These are phyloP conservation scores for Paulinella micropora DNA, from an alignment of 78 protist species.

Conservation along the genomic window DNA sequence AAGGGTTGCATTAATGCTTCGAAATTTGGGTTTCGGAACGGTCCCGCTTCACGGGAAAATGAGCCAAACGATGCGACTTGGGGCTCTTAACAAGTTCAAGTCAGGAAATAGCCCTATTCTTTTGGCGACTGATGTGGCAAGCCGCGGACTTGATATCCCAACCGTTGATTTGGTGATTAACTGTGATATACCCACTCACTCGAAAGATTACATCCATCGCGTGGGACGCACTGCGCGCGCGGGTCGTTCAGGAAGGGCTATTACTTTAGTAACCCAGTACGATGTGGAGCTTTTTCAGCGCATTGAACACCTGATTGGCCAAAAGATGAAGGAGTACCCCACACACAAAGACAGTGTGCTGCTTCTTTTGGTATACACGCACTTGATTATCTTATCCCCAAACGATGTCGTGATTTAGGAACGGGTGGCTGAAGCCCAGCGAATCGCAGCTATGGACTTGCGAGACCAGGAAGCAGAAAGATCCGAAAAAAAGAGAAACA, in stretches of 20 bases:
- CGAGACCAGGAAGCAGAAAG: too few species aligned
- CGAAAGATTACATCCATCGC: slow-evolving; percentile 82
- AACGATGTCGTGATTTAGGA: too few species aligned
- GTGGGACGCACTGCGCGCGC: slow-evolving; percentile 95
- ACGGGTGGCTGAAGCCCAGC: slow-evolving; percentile 28
- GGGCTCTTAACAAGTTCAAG: slow-evolving; percentile 28
- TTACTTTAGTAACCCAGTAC: slow-evolving; percentile 81
- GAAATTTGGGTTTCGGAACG: slow-evolving; percentile 65
- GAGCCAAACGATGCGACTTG: slow-evolving; percentile 29
- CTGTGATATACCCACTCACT: slow-evolving; percentile 73
- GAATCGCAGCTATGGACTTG: slow-evolving; percentile 17
- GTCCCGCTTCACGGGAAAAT: slow-evolving; percentile 79
- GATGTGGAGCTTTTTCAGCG: slow-evolving; percentile 79
- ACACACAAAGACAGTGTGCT: slow-evolving; percentile 6
- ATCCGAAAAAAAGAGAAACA: too few species aligned
- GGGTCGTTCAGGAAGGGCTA: slow-evolving; percentile 73
- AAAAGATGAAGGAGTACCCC: not conserved
- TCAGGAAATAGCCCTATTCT: not conserved
- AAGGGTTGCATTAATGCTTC: slow-evolving; percentile 50
- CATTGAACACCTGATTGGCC: slow-evolving; percentile 53
- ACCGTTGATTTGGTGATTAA: slow-evolving; percentile 80
- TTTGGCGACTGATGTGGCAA: slow-evolving; percentile 68
- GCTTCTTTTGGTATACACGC: slow-evolving; percentile 8
- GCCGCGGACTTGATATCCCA: slow-evolving; percentile 92
- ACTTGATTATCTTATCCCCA: too few species aligned